These are phyloP conservation scores for Uncinocarpus reesii DNA, from an alignment of 2,329 filamentous ascomycete species.

Conservation along the genomic window DNA sequence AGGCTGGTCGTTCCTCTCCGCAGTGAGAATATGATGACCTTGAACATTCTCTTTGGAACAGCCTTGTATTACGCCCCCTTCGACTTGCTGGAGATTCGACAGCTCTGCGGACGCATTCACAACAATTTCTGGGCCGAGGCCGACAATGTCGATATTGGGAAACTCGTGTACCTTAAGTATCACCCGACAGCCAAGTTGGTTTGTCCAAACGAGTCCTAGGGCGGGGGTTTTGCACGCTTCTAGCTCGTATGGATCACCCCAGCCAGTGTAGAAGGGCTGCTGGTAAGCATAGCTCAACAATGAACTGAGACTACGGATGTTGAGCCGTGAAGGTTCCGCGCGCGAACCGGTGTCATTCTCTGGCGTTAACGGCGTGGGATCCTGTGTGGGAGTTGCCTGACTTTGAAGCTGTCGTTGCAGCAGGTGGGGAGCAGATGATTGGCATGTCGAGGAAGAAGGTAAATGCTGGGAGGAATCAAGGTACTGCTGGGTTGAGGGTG, in stretches of 20 bases:
- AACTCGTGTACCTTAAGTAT: slow-evolving; percentile 62
- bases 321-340: slow-evolving; percentile 2
- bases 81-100: not conserved
- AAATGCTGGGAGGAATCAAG: not conserved
- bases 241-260: slow-evolving; percentile 58
- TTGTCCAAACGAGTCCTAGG: slow-evolving; percentile 80
- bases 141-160: slow-evolving; percentile 9
- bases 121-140: not conserved
- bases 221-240: slow-evolving; percentile 61
- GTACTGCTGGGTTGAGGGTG: not conserved
- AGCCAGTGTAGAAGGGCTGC: slow-evolving; percentile 89
- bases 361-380: not conserved
- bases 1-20: not conserved
- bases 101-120: not conserved
- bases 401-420: not conserved
- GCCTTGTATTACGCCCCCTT: not conserved
- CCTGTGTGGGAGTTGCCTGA: not conserved
- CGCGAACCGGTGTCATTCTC: not conserved
- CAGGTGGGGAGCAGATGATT: not conserved
- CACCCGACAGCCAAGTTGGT: slow-evolving; percentile 73
- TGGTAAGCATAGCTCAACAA: slow-evolving; percentile 74
- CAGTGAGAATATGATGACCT: not conserved
- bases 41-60: not conserved
- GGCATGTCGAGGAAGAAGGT: slow-evolving; percentile 11
- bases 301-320: slow-evolving; percentile 32